Evolutionary conservation across 805 yeast species (phyloP).

Genomic region (Suhomyces pyralidae): DNA sequence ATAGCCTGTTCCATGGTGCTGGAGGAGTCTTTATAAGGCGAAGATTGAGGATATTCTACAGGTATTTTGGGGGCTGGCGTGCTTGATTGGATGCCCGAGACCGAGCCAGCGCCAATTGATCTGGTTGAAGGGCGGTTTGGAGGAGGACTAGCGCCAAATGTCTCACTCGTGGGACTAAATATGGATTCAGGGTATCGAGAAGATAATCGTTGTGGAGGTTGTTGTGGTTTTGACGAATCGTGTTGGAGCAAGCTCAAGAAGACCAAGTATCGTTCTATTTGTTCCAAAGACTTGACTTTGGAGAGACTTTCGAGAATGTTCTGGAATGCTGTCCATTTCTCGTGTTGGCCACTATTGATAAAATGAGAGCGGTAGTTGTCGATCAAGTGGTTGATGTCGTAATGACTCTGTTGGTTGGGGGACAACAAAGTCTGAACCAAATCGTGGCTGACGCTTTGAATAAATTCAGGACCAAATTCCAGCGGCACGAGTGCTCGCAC

Average conservation of each 20-base stretch:
- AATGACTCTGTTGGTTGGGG: conserved; percentile 4
- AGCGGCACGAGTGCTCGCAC: conserved; percentile 36
- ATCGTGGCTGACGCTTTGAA: conserved; percentile 30
- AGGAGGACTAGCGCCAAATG: neutral
- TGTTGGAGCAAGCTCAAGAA: conserved; percentile 20
- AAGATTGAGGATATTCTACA: conserved; percentile 7
- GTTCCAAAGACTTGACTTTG: conserved; percentile 24
- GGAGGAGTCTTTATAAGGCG: conserved; percentile 10
- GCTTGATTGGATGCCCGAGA: neutral
- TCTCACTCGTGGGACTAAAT: neutral
- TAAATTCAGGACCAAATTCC: conserved; percentile 35
- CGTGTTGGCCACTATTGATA: conserved; percentile 21
- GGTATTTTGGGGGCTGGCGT: neutral
- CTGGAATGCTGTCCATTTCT: conserved; percentile 36
- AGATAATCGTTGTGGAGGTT: neutral
- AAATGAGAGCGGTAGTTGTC: conserved; percentile 22
- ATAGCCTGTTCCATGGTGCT: conserved; percentile 10
- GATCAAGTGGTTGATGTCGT: conserved; percentile 18
- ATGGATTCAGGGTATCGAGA: conserved; percentile 3
- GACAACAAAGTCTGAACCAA: conserved; percentile 11
- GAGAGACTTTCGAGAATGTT: conserved; percentile 27
- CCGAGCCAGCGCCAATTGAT: conserved; percentile 1
- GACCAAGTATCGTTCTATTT: conserved; percentile 33
- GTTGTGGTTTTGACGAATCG: conserved; percentile 10
- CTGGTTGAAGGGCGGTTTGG: neutral